Evolutionary conservation across 139 green algal genomes (phyloP), one percentile per base, ranked within the genome.

Genomic region (Limnomonas spitsbergensis): DNA sequence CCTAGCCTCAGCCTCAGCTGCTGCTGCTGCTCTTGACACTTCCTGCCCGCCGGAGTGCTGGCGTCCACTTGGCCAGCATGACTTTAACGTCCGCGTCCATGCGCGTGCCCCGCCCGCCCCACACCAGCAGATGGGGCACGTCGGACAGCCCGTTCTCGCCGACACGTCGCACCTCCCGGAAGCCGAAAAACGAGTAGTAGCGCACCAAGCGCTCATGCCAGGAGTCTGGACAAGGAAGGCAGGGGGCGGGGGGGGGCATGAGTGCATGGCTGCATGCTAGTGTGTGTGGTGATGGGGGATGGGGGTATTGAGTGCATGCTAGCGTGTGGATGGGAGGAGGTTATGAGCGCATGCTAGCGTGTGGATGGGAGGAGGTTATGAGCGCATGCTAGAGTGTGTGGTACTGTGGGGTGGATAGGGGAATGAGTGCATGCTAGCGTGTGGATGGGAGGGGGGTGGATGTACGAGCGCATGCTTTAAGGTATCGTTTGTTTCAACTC

Each of bases 61-160:
- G 75, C 24, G 68, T 85, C 91, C 91, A 95, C 1, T 75, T 85
- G 7, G 32, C 27, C 71, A 94, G 82, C 78, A 91, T 87, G 24
- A 4, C 39, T 2, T 29, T 32, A 0, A 93, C 80, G 47, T 96
- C 88, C 0, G 87, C 92, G 53, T 94, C 89, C 89, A 96, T 95
- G 40, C 91, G 81, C 3, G 87, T 94, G 26, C 92, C 92, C 32
- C 83, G 86, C 1, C 92, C 92, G 40, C 92, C 92, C 92, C 92
- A 96, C 2, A 95, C 91, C 29, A 96, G 78, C 79, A 90, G 31
- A 82, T 91, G 85, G 0, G 85, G 85, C 66, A 88, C 1, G 76
- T 92, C 88, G 1, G 53, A 4, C 38, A 92, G 77, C 0, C 82
- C 79, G 27, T 85, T 83, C 53, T 87, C 88, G 0, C 77, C 36